Conservation (phyloP, 1,284 basidiomycete species). For the Leccinum subrobustum region DNA sequence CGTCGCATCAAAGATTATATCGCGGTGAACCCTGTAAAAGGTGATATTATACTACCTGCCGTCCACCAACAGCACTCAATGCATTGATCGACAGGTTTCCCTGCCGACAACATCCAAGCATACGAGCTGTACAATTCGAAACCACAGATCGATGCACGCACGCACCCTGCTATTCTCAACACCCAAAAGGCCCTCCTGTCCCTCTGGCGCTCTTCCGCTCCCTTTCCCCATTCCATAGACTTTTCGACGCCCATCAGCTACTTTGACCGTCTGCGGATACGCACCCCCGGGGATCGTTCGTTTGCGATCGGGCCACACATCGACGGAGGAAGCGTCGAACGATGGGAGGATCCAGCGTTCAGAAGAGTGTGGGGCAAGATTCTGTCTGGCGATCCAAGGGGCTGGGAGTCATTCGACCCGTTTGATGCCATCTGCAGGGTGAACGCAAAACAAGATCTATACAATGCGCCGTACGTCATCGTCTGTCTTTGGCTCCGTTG, state of each 20-base stretch:
- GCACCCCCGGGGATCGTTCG: slow-evolving; percentile 66
- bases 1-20: slow-evolving; percentile 56
- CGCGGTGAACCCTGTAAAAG: slow-evolving; percentile 51
- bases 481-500: background rate
- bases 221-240: slow-evolving; percentile 43
- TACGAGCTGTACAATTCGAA: slow-evolving; percentile 73
- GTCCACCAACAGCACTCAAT: background rate
- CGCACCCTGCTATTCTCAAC: slow-evolving; percentile 49
- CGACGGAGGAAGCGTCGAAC: slow-evolving; percentile 74
- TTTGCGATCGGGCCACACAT: slow-evolving; percentile 70
- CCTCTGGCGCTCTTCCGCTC: slow-evolving; percentile 51
- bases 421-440: slow-evolving; percentile 54
- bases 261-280: slow-evolving; percentile 74
- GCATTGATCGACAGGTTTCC: slow-evolving; percentile 48
- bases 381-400: slow-evolving; percentile 41
- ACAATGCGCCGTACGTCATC: slow-evolving; percentile 45
- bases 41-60: slow-evolving; percentile 24
- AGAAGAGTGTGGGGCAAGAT: slow-evolving; percentile 58
- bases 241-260: slow-evolving; percentile 67
- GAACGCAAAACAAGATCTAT: slow-evolving; percentile 56
- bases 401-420: slow-evolving; percentile 60
- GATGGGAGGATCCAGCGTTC: slow-evolving; percentile 75
- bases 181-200: slow-evolving; percentile 57
- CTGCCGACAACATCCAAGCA: slow-evolving; percentile 65
- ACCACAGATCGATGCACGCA: slow-evolving; percentile 55